Evolutionary conservation across 371 early-diverging fungal species (phyloP), one percentile per base, ranked within the genome.

Genomic region (Lichtheimia ornata): DNA sequence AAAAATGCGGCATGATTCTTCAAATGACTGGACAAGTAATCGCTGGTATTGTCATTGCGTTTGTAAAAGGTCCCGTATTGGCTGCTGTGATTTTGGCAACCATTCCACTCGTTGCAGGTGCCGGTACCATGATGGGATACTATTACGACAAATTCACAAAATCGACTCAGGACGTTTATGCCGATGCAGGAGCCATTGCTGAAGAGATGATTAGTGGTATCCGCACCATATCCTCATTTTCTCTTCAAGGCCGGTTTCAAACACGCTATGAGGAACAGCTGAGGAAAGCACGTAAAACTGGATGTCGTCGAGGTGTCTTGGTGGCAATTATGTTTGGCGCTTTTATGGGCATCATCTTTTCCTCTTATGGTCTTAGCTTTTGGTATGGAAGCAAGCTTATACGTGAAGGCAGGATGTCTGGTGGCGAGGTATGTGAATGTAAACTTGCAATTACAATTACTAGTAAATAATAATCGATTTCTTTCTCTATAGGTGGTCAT

Each of bases 221-320:
- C 53, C 85, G 95, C 49, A 97, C 97, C 12, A 90, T 95, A 24
- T 85, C 84, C 42, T 84, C 95, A 12, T 96, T 96, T 73, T 85
- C 86, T 59, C 86, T 86, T 15, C 90, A 94, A 73, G 70, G 81
- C 13, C 84, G 90, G 20, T 87, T 91, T 62, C 67, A 81, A 13
- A 60, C 64, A 5, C 73, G 85, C 18, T 98, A 93, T 74, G 70
- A 71, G 25, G 52, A 35, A 0, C 69, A 83, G 58, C 69, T 90
- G 1, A 69, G 60, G 11, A 69, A 74, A 28, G 92, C 91, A 2
- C 75, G 69, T 50, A 65, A 67, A 7, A 66, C 83, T n/a, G 91
- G 88, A 27, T 63, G 81, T 45, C 77, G 73, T 56, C 83, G 84
- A 47, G 82, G 74, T 30, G 41, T 63, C 13, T 65, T 76, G 14